Percentiles rank a stretch among this genome's conserved stretches.
These are phyloP conservation scores for Epichloe aotearoae DNA, from an alignment of 2,329 filamentous ascomycete species.

Conservation along the genomic window DNA sequence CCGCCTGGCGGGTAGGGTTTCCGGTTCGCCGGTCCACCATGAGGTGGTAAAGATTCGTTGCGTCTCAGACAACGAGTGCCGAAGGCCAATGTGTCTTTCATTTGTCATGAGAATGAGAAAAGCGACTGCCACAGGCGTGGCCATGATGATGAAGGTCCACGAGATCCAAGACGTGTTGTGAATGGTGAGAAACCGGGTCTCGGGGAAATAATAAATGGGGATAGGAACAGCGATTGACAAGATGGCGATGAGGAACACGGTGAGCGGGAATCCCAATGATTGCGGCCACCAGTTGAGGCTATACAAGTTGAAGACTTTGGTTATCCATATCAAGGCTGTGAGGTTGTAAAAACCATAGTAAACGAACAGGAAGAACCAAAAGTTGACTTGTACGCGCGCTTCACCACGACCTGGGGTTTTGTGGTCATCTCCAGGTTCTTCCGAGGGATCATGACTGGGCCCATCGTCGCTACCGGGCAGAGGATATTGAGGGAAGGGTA, in stretches of 20 bases:
- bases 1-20: constrained; percentile 28
- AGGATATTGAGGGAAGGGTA: constrained; percentile 52
- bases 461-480: constrained; percentile 31
- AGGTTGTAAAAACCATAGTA: constrained; percentile 59
- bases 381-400: constrained; percentile 51
- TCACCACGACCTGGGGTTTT: constrained; percentile 48
- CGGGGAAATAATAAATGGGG: constrained; percentile 42
- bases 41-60: constrained; percentile 54
- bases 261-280: constrained; percentile 50
- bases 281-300: constrained; percentile 59
- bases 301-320: constrained; percentile 59
- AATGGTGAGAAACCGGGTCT: constrained; percentile 37
- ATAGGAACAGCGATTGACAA: constrained; percentile 47
- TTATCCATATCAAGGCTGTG: constrained; percentile 56
- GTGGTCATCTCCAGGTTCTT: constrained; percentile 6
- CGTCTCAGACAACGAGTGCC: constrained; percentile 49
- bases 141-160: constrained; percentile 59
- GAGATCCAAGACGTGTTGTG: constrained; percentile 58
- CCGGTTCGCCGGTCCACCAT: constrained; percentile 50
- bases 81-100: constrained; percentile 48
- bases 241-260: constrained; percentile 45
- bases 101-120: constrained; percentile 50
- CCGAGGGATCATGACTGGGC: constrained; percentile 11
- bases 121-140: constrained; percentile 52
- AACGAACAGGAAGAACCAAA: constrained; percentile 59